A percentile compares a stretch with the other conserved stretches of the same genome.
phyloP scores from a whole-genome alignment of 257 asterid genomes.

The Lycium ferocissimum region DNA sequence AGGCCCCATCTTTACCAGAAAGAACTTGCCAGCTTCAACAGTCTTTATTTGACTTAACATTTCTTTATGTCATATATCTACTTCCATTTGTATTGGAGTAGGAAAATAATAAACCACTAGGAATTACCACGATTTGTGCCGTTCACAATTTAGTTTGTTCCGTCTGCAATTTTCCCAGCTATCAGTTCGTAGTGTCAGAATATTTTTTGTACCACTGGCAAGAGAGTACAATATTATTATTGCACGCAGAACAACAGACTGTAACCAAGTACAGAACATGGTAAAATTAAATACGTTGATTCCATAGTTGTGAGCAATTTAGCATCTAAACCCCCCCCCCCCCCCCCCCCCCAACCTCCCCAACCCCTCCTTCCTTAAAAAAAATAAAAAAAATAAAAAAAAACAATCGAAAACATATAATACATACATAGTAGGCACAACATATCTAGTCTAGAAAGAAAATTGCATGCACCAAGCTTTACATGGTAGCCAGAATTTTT shows the following conservation, averaged over 20 bases:
- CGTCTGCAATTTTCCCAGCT: not conserved
- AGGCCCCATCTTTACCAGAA: not conserved
- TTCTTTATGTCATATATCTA: conserved; percentile 13
- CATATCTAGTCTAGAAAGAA: not conserved
- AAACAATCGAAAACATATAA: no score
- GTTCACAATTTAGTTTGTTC: not conserved
- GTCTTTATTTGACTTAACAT: conserved; percentile 24
- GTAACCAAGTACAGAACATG: not conserved
- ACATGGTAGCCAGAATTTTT: not conserved
- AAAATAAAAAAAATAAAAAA: no score
- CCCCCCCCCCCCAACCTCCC: not conserved
- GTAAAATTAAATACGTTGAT: not conserved
- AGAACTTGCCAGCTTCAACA: not conserved
- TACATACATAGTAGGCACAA: not conserved
- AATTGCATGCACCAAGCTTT: not conserved
- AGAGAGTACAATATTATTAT: not conserved
- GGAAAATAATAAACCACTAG: not conserved
- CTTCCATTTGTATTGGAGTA: not conserved
- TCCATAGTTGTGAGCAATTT: not conserved
- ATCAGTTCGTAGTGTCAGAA: not conserved
- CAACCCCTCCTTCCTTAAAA: not conserved
- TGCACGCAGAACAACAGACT: not conserved
- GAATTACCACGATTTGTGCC: not conserved
- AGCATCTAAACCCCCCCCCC: not conserved
- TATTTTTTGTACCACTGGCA: not conserved